Base-by-base conservation (phyloP, 2,329 filamentous ascomycete genomes). In the Aspergillus sp. region DNA sequence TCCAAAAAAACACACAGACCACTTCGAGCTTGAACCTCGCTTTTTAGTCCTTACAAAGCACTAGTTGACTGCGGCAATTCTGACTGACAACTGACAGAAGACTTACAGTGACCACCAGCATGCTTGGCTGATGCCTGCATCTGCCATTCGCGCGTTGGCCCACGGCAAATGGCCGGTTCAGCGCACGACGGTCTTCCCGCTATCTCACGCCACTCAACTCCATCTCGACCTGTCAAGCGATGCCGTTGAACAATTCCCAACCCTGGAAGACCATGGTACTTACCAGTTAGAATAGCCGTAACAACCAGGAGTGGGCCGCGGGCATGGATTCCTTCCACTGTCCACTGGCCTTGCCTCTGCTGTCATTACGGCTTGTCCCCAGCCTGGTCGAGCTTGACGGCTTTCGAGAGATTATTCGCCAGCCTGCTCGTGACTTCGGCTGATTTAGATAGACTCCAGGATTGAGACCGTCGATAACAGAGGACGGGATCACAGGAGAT, bases 151-250 rank as follows among this genome's bases (percentile, higher is more conserved):
- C 57, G 25, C 27, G 61, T 58, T 58, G 52, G 44, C 41, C 42
- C 50, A 36, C 56, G 59, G 25, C 41, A 56, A 58, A 51, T 59
- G 60, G 62, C 48, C 54, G 56, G 58, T 61, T 57, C 41, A 49
- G 54, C 49, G 49, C 27, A 58, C 57, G 48, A 60, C 62, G 59
- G 57, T 44, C 62, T 62, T 59, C 59, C 52, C 64, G 60, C 66
- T 65, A 65, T 64, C 61, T 61, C 54, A 62, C 65, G 66, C 66
- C 66, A 67, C 66, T 67, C 57, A 48, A 59, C 54, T 57, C 53
- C 53, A 61, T 58, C 44, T 59, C 50, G 66, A 62, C 66, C 65
- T 68, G 65, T 68, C 66, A 67, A 59, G 53, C 65, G 27, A 30
- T 60, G 52, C 57, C 53, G 36, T 58, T 50, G 54, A 57, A 44